Evolutionary conservation across 148 eudicot species (phyloP), one percentile per base, ranked within the genome.

Genomic region (Silene conica): DNA sequence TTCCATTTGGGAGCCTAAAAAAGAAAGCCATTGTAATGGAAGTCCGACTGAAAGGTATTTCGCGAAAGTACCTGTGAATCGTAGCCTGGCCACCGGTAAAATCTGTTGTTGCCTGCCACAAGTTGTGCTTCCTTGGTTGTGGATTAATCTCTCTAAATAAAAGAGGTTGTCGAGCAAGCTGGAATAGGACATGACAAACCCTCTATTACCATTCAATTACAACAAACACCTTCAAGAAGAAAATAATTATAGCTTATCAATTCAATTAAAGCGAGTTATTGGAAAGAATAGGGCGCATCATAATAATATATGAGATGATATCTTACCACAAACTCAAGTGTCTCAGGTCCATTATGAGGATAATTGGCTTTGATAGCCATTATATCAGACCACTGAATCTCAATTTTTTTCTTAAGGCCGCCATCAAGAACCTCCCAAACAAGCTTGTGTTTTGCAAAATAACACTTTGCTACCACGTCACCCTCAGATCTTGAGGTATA

Each of bases 141-240:
- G 98, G 98, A 83, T 94, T 83, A 46, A 83, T 89, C 89, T 91
- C 98, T 71, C 87, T 86, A 69, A 83, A 94, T 86, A 91, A 94
- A 22, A 83, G 84, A 50, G 98, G 98, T 60, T 81, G 91, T 41
- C 90, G 86, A 48, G 82, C 75, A 63, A 94, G 82, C 98, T 94
- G 91, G 50, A 81, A 58, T 66, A 83, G 15, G 78, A 66, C 31
- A 71, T 16, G 69, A 45, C 16, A 52, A 69, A n/a, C 45, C 74
- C 21, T 70, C 60, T 20, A 58, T 72, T 25, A 76, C 58, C 11
- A 67, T 43, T 56, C 73, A 58, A 45, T 48, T 69, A 60, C 73
- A 69, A 25, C 46, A 61, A 61, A 19, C 5, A 28, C 16, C 57
- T 18, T 22, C 34, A 41, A 8, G 28, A 22, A 52, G 23, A 10